These are phyloP conservation scores for Hemileia vastatrix DNA, from an alignment of 1,284 basidiomycete species.

Conservation along the genomic window DNA sequence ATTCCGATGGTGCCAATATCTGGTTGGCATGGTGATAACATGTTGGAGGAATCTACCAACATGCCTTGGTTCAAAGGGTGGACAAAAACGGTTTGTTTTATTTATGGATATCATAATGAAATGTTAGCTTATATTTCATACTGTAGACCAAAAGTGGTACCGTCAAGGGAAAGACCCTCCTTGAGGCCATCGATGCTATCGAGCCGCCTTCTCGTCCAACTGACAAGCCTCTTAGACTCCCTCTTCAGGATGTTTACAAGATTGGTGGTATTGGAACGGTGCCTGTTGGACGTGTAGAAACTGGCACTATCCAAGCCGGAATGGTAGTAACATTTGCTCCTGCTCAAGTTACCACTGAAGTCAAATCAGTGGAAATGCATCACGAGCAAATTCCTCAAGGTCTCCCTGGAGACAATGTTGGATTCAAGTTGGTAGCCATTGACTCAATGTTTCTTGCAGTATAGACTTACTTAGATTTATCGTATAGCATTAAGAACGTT, in stretches of 20 bases:
- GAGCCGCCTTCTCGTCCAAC: constrained; percentile 92
- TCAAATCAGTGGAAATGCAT: constrained; percentile 99
- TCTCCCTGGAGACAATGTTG: constrained; percentile 97
- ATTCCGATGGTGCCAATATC: constrained; percentile 99
- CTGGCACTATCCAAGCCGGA: constrained; percentile 98
- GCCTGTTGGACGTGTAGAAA: constrained; percentile 99
- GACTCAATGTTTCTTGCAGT: neutral
- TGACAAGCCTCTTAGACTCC: constrained; percentile 99
- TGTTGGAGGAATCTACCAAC: constrained; percentile 95
- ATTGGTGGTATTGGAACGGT: constrained; percentile 99
- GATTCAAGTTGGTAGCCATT: constrained; percentile 64
- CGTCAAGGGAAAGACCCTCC: constrained; percentile 95
- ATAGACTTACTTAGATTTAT: constrained; percentile 24
- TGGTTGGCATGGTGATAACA: constrained; percentile 99
- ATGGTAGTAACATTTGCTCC: constrained; percentile 95
- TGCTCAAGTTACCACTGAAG: constrained; percentile 97
- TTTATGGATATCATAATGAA: neutral
- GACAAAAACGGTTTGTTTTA: constrained; percentile 55
- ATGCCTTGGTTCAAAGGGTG: constrained; percentile 99
- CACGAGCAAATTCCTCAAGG: constrained; percentile 97
- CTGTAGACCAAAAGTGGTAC: constrained; percentile 73
- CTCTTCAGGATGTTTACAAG: constrained; percentile 99
- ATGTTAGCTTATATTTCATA: constrained; percentile 32
- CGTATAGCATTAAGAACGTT: constrained; percentile 69
- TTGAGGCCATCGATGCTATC: constrained; percentile 99